Evolutionary conservation across 805 yeast genomes (phyloP).

Genomic region (Candida xyloterini): DNA sequence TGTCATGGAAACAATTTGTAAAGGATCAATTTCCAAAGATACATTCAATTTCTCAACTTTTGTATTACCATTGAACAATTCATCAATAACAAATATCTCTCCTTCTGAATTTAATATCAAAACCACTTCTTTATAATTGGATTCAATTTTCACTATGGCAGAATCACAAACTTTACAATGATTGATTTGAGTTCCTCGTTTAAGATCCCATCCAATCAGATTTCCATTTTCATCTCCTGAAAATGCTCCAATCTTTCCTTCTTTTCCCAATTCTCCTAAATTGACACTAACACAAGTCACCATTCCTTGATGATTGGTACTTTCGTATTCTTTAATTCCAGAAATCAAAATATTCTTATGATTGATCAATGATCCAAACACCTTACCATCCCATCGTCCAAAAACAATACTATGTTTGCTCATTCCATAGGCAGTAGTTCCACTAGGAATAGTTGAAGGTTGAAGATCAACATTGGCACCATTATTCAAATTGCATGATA

Average conservation of each 20-base stretch:
- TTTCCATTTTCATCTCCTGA: constrained; percentile 31
- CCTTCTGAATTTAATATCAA: constrained; percentile 26
- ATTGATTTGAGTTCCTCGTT: constrained; percentile 14
- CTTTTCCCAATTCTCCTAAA: constrained; percentile 22
- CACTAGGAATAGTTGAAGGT: constrained; percentile 28
- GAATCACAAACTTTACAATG: constrained; percentile 12
- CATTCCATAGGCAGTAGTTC: constrained; percentile 30
- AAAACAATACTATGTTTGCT: constrained; percentile 27
- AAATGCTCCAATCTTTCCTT: constrained; percentile 29
- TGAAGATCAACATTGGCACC: constrained; percentile 24
- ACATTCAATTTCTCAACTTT: constrained; percentile 6
- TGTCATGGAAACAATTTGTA: constrained; percentile 14
- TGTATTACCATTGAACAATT: constrained; percentile 18
- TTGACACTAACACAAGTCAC: constrained; percentile 25
- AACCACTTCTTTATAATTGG: constrained; percentile 29
- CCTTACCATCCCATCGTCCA: constrained; percentile 36
- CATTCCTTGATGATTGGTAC: constrained; percentile 20
- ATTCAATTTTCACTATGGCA: constrained; percentile 25
- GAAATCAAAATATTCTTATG: constrained; percentile 25
- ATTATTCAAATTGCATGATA: constrained; percentile 22
- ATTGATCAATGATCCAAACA: constrained; percentile 27
- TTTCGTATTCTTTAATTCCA: constrained; percentile 21
- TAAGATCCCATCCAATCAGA: constrained; percentile 34
- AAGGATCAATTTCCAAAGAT: constrained; percentile 5
- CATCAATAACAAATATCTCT: constrained; percentile 21